Base-by-base conservation (phyloP, 2,329 filamentous ascomycete species). In the Neurospora crassa region DNA sequence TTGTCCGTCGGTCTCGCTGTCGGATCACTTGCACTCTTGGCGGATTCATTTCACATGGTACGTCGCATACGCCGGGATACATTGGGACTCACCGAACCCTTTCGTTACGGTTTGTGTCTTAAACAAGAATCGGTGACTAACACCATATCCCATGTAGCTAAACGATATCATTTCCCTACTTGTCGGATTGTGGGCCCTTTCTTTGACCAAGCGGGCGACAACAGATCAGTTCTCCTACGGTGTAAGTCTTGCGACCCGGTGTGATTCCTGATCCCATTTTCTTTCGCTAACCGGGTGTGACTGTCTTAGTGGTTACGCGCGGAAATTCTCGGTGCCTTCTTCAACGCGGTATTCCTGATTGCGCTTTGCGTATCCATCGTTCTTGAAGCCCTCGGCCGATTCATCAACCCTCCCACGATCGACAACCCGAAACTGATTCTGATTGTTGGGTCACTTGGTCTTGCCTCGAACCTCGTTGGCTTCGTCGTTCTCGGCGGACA, bases 21-120 rank as follows among this genome's bases (percentile, higher is more conserved):
- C 73, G 91, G 94, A 79, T 98, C 96, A 20, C 88, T 99, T 76
- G 96, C 96, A 45, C 87, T 99, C 72, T 94, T 96, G 79, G 96
- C 96, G 70, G 96, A 99, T 84, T 94, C 96, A 72, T 99, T 99
- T 81, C 96, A 99, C 83, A 99, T 99, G 96, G 92, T 93, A 79
- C 76, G 86, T 68, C 69, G 53, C 29, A 63, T 34, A 63, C 6
- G 16, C 53, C 34, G 16, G 29, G 29, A 63, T 63, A 63, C 14
- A 34, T 29, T 37, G 29, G 29, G 29, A 37, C 8, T 63, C 29
- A 14, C 53, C 1, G 16, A 18, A 63, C 18, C 20, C 3, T 40
- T 40, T 12, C 8, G 3, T 47, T 68, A 40, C 59, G 40, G 67
- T 71, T 71, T 40, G 43, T 71, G 40, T 34, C 10, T 34, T 4